Conservation (phyloP, 2,329 filamentous ascomycete genomes). For the Acrodontium crateriforme region DNA sequence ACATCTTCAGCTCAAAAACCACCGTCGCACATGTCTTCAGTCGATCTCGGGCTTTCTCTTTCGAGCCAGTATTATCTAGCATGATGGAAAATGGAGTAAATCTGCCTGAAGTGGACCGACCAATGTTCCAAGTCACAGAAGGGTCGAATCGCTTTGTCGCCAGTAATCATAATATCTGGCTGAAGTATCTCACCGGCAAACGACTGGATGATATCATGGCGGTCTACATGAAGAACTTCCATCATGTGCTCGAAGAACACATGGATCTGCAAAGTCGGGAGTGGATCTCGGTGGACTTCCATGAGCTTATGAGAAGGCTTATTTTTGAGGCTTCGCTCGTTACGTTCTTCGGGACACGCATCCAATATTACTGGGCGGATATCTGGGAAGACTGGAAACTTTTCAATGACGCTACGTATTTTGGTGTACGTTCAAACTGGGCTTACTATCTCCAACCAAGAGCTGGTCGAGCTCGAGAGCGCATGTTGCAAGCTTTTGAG, state of each 20-base stretch:
- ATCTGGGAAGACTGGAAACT: conserved; percentile 6
- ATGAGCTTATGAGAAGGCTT: conserved; percentile 3
- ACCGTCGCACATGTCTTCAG: conserved; percentile 5
- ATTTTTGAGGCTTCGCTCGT: conserved; percentile 7
- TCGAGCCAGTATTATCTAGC: conserved; percentile 5
- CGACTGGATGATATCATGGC: conserved; percentile 5
- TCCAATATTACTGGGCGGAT: conserved; percentile 3
- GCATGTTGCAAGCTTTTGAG: conserved; percentile 6
- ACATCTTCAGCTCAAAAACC: conserved; percentile 4
- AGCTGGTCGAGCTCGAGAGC: conserved; percentile 3
- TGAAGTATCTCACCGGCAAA: conserved; percentile 5
- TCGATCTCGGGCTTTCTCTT: conserved; percentile 5
- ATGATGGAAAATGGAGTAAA: conserved; percentile 7
- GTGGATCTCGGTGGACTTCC: conserved; percentile 3
- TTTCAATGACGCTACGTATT: conserved; percentile 5
- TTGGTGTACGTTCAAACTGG: conserved; percentile 5
- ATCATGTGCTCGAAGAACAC: conserved; percentile 1
- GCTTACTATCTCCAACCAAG: conserved; percentile 4
- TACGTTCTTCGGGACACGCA: conserved; percentile 5
- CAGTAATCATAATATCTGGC: conserved; percentile 6
- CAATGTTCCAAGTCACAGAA: conserved; percentile 3
- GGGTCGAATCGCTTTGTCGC: conserved; percentile 3
- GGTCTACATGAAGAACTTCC: conserved; percentile 4
- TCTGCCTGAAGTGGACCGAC: conserved; percentile 2
- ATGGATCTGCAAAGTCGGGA: conserved; percentile 2